A percentile compares a stretch with the other conserved stretches of the same genome.
Evolutionary conservation across 2,329 filamentous ascomycete species (phyloP).

Genomic region (Paramyrothecium roridum): DNA sequence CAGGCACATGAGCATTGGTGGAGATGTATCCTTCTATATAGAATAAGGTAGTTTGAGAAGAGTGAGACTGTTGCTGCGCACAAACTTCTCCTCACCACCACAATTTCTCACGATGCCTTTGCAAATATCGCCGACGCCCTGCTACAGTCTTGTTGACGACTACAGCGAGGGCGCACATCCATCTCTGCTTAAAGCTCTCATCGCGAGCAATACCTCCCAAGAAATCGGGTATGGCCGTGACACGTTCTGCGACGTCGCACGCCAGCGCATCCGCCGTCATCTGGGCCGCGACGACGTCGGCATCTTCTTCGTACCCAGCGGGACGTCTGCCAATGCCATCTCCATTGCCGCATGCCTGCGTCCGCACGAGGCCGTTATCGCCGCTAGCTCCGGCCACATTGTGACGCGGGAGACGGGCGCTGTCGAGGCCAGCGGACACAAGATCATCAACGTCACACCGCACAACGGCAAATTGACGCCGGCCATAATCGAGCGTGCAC

Average conservation of each 20-base stretch:
- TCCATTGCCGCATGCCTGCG: conserved; percentile 48
- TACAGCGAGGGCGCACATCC: conserved; percentile 51
- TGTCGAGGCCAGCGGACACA: conserved; percentile 48
- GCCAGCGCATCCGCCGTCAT: conserved; percentile 35
- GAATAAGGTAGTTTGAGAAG: not conserved
- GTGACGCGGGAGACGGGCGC: conserved; percentile 47
- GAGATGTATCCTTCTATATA: not conserved
- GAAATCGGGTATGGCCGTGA: conserved; percentile 46
- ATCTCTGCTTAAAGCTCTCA: conserved; percentile 41
- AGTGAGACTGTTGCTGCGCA: not conserved
- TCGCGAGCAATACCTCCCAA: conserved; percentile 40
- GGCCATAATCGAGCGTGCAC: conserved; percentile 32
- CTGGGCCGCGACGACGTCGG: conserved; percentile 36
- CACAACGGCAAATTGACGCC: conserved; percentile 45
- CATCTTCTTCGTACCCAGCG: conserved; percentile 49
- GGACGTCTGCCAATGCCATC: conserved; percentile 49
- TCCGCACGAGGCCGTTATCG: conserved; percentile 49
- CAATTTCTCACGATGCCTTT: not conserved
- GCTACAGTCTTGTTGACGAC: conserved; percentile 47
- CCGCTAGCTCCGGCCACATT: conserved; percentile 46
- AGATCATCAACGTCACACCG: conserved; percentile 45
- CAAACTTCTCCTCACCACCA: not conserved
- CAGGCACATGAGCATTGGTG: not conserved
- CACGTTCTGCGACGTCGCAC: conserved; percentile 37
- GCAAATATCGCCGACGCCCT: conserved; percentile 5